Evolutionary conservation across 2,329 filamentous ascomycete species (phyloP).

Genomic region (Botrytis fabae): DNA sequence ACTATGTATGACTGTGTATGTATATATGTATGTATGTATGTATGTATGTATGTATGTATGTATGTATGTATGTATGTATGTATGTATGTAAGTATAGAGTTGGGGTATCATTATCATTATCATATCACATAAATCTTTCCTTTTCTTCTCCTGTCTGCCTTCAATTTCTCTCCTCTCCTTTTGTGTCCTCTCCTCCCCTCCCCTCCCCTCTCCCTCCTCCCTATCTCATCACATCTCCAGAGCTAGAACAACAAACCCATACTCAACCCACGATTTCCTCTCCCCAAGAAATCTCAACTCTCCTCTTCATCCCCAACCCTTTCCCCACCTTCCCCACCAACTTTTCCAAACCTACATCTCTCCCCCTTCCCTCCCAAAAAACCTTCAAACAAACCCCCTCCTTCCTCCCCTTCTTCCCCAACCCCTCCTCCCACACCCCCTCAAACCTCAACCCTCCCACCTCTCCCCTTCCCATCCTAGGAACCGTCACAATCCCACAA

Average conservation of each 20-base stretch:
- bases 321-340: slow-evolving; percentile 1
- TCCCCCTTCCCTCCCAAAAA: not conserved
- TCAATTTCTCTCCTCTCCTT: not conserved
- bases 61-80: not conserved
- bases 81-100: not conserved
- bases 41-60: too few relatives aligned
- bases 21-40: too few relatives aligned
- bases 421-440: not conserved
- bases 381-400: slow-evolving; percentile 12
- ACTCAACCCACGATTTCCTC: not conserved
- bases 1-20: not conserved
- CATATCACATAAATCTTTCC: not conserved
- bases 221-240: not conserved
- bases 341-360: not conserved
- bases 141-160: not conserved
- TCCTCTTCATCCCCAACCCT: not conserved
- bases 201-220: not conserved
- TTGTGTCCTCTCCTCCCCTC: not conserved
- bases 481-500: not conserved
- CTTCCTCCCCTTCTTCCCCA: slow-evolving; percentile 15
- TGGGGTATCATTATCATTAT: slow-evolving; percentile 4
- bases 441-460: not conserved
- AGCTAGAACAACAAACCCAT: not conserved
- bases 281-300: not conserved
- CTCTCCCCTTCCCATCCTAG: too few relatives aligned